Evolutionary conservation across 495 filamentous ascomycete genomes (phyloP), one percentile per base, ranked within the genome.

Genomic region (Aspergillus homomorphus): DNA sequence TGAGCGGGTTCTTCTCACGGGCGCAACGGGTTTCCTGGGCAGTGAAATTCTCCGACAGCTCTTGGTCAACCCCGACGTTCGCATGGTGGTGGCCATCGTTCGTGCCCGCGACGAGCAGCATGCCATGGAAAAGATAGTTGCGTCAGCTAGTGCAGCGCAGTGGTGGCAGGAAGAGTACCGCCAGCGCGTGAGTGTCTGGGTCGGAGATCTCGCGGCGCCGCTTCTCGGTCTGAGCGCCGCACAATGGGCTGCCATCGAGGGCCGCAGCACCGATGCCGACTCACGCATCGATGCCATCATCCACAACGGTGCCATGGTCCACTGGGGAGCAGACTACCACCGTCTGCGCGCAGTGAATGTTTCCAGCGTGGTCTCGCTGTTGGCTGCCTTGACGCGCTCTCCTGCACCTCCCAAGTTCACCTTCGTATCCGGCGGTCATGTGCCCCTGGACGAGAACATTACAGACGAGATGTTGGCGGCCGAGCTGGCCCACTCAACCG

Each of bases 241-340:
- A 24, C 51, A 38, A 12, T 53, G 51, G 51, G 24, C 6, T 8
- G 41, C 26, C 18, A 26, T 53, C 16, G 26, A 30, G 26, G 26
- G 26, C 4, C 26, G 26, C 26, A 30, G 26, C 26, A 30, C 26
- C 26, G 23, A 24, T 5, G 10, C 10, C 19, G 23, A 30, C 7
- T 9, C 21, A 1, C 6, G 2, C 45, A 52, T 84, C 0, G 84
- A 89, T 57, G 72, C 89, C 4, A 73, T 92, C 20, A 85, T 92
- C 9, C 49, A 52, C 51, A 91, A 91, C 61, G 89, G 88, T 23
- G 89, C 89, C 4, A 64, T 68, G 14, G 68, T 73, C 7, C 75
- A 77, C 3, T 73, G 70, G 61, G 48, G 68, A 51, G 66, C 73
- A 23, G 56, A 54, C 7, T 82, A 79, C 62, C n/a, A 51, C 0